Evolutionary conservation across 805 yeast genomes (phyloP).

Genomic region (Candida germanica): DNA sequence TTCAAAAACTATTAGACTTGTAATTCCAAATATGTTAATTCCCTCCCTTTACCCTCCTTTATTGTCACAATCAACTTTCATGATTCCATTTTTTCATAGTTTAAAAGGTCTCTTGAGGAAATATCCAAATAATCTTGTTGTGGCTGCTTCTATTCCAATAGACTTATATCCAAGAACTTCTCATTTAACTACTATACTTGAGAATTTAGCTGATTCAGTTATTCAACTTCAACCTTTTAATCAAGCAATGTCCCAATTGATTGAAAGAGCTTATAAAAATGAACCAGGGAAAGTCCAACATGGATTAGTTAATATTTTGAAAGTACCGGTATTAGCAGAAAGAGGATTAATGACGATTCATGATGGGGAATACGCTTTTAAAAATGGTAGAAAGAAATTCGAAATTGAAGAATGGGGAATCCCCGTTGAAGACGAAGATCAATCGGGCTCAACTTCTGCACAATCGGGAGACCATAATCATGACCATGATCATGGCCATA

Average conservation of each 20-base stretch:
- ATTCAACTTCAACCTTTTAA: conserved; percentile 79
- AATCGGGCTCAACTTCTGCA: conserved; percentile 15
- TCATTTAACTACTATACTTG: conserved; percentile 47
- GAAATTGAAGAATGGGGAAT: conserved; percentile 96
- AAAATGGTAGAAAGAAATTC: conserved; percentile 76
- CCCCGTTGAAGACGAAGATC: conserved; percentile 83
- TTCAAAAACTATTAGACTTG: conserved; percentile 56
- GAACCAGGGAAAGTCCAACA: conserved; percentile 78
- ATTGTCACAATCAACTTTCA: conserved; percentile 41
- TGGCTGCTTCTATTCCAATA: conserved; percentile 56
- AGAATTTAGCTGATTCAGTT: conserved; percentile 62
- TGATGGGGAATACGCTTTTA: conserved; percentile 78
- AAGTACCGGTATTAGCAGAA: conserved; percentile 69
- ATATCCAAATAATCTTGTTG: conserved; percentile 43
- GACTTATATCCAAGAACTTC: conserved; percentile 61
- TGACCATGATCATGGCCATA: no score
- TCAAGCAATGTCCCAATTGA: conserved; percentile 61
- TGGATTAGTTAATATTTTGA: conserved; percentile 75
- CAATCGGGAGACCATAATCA: conserved; percentile 9
- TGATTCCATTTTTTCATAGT: conserved; percentile 60
- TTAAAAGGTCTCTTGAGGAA: conserved; percentile 52
- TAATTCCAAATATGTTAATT: conserved; percentile 73
- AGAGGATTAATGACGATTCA: conserved; percentile 77
- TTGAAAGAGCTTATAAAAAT: conserved; percentile 67
- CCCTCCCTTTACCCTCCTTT: conserved; percentile 69